Conservation (phyloP, 257 asterid genomes). For the Eucommia ulmoides region DNA sequence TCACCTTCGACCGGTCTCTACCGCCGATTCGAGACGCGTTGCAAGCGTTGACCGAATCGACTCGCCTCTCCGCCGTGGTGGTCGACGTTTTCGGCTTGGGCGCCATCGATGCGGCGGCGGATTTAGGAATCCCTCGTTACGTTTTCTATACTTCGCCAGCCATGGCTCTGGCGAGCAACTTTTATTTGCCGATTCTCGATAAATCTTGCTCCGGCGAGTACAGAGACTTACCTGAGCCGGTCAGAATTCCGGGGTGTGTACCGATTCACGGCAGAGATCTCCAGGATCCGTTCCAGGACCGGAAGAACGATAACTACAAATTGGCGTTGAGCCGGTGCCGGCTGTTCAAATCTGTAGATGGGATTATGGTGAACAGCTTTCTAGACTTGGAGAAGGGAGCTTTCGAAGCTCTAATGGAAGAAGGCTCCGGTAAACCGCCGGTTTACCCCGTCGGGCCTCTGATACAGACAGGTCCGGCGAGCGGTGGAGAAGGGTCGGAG, state of each 20-base stretch:
- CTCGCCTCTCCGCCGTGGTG: conserved; percentile 8
- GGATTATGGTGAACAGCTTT: conserved; percentile 21
- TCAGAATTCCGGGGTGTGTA: conserved; percentile 14
- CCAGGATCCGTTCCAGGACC: conserved; percentile 8
- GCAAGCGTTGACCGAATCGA: not conserved
- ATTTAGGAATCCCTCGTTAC: conserved; percentile 13
- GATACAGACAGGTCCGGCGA: conserved; percentile 3
- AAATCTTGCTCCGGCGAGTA: conserved; percentile 2
- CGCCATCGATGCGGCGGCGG: conserved; percentile 15
- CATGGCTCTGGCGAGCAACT: conserved; percentile 5
- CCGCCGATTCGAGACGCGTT: conserved; percentile 5
- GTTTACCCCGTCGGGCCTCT: conserved; percentile 27
- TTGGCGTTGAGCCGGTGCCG: not conserved
- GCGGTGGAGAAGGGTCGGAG: not conserved
- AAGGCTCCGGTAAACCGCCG: conserved; percentile 7
- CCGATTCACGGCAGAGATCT: conserved; percentile 9
- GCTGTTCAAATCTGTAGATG: conserved; percentile 9
- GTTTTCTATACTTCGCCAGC: conserved; percentile 13
- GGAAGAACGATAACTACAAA: conserved; percentile 8
- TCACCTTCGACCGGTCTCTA: conserved; percentile 8
- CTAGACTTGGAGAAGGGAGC: conserved; percentile 20
- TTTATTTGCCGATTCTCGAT: conserved; percentile 11
- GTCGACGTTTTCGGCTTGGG: conserved; percentile 19
- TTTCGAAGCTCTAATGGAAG: conserved; percentile 6
- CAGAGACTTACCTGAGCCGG: conserved; percentile 6